Evolutionary conservation across 257 asterid genomes (phyloP).

Genomic region (Capsicum rhomboideum): DNA sequence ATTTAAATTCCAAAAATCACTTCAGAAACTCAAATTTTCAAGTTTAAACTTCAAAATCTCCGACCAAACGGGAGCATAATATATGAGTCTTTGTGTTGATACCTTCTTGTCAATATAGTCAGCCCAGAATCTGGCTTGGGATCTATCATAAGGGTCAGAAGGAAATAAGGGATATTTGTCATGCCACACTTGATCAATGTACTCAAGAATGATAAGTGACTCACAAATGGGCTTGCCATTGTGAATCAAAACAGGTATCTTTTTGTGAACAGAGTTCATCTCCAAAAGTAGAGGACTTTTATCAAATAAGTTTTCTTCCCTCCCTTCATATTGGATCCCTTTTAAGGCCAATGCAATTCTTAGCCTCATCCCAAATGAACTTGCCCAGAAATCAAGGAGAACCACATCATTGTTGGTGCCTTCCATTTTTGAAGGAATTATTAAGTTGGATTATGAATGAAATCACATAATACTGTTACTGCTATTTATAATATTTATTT

Average conservation of each 20-base stretch:
- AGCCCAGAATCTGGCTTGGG: slow-evolving; percentile 9
- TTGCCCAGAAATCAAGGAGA: neutral
- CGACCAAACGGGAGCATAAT: no score
- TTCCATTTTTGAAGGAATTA: neutral
- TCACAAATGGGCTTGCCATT: slow-evolving; percentile 4
- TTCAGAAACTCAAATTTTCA: no score
- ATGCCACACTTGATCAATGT: slow-evolving; percentile 1
- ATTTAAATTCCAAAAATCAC: no score
- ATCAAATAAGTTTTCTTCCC: neutral
- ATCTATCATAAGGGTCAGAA: neutral
- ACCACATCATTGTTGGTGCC: neutral
- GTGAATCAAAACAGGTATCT: neutral
- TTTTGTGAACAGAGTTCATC: slow-evolving; percentile 3
- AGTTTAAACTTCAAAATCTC: no score
- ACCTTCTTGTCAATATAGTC: neutral
- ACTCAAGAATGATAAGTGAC: neutral
- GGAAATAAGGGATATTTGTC: neutral
- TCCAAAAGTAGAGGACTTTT: neutral
- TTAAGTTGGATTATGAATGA: neutral
- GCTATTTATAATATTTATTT: neutral
- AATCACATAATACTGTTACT: neutral
- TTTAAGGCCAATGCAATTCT: slow-evolving; percentile 4
- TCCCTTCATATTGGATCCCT: neutral
- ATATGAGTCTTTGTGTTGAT: no score
- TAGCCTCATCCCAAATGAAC: neutral